Base-by-base conservation (phyloP, 768 basidiomycete species). In the Hemileccinum rubropunctum region DNA sequence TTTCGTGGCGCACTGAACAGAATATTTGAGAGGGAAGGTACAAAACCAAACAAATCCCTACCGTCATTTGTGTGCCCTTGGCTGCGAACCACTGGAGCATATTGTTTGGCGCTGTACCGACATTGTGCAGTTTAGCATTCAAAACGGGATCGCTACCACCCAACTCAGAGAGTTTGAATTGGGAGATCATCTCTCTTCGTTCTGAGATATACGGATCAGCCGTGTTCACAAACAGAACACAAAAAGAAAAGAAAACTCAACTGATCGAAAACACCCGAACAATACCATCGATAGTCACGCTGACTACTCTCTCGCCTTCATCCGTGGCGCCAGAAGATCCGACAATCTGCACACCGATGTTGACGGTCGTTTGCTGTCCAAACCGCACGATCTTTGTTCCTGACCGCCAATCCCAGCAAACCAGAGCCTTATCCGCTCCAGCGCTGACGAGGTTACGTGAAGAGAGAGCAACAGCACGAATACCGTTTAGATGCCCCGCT, bases 71-170 rank as follows among this genome's bases (percentile, higher is more conserved):
- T 5, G 83, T 80, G 1, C 91, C 91, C 57, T 92, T 90, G 1
- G 91, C 90, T 6, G 91, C 91, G 63, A 94, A 93, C 91, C 91
- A 93, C 80, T 93, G 91, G 11, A 93, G 74, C 90, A 90, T 91
- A 64, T 91, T 91, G 60, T 92, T 87, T 26, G 89, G 82, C 0
- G 89, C 88, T 20, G 79, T 65, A 1, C 92, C 92, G 9, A 95
- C 85, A 56, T 90, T 83, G 58, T 81, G 80, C 48, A 95, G 63
- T 59, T 83, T 88, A 1, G 81, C 69, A 52, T 77, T 83, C 58
- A 89, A 61, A 20, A 80, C 71, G 15, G 86, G 83, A 65, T 92
- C 86, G 0, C 79, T 69, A 0, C 70, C 81, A 17, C 83, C 88
- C 38, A 95, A 70, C 51, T 92, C 89, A 3, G 84, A 81, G 38